Conservation (phyloP, 805 yeast species). For the Saccharomycopsis sp. region DNA sequence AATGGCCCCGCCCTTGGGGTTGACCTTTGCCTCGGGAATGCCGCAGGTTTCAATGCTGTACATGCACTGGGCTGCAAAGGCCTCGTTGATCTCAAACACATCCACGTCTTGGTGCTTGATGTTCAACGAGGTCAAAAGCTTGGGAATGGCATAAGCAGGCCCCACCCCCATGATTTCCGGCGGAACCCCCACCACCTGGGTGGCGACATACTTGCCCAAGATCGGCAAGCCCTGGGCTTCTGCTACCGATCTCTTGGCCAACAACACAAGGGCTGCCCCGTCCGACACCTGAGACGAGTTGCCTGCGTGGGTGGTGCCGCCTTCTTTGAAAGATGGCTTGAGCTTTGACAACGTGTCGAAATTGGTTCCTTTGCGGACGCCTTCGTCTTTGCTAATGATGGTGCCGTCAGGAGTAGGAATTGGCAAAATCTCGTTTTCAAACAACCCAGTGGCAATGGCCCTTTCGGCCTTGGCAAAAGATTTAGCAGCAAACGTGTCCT, state of each 20-base stretch:
- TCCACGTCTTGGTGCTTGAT: slow-evolving; percentile 56
- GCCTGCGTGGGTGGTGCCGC: slow-evolving; percentile 93
- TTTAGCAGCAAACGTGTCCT: slow-evolving; percentile 82
- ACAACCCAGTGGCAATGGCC: slow-evolving; percentile 64
- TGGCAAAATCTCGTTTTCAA: slow-evolving; percentile 85
- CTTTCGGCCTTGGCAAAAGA: slow-evolving; percentile 78
- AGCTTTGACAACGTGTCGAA: slow-evolving; percentile 64
- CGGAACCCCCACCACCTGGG: slow-evolving; percentile 84
- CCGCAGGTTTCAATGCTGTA: slow-evolving; percentile 60
- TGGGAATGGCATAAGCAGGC: slow-evolving; percentile 93
- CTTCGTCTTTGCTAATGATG: slow-evolving; percentile 64
- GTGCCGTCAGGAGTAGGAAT: slow-evolving; percentile 35
- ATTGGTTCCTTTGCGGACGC: slow-evolving; percentile 83
- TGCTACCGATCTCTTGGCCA: slow-evolving; percentile 82
- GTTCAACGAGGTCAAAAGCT: slow-evolving; percentile 53
- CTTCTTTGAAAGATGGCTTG: slow-evolving; percentile 83
- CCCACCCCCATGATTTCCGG: slow-evolving; percentile 98
- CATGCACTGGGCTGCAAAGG: slow-evolving; percentile 91
- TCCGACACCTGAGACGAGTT: slow-evolving; percentile 94
- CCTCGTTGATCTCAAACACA: slow-evolving; percentile 87
- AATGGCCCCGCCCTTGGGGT: slow-evolving; percentile 94
- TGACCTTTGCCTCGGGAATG: slow-evolving; percentile 62
- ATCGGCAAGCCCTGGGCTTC: slow-evolving; percentile 61
- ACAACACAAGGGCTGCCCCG: slow-evolving; percentile 86
- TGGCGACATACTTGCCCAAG: slow-evolving; percentile 70